Conservation (phyloP, 257 asterid genomes). For the Capsicum chinense region DNA sequence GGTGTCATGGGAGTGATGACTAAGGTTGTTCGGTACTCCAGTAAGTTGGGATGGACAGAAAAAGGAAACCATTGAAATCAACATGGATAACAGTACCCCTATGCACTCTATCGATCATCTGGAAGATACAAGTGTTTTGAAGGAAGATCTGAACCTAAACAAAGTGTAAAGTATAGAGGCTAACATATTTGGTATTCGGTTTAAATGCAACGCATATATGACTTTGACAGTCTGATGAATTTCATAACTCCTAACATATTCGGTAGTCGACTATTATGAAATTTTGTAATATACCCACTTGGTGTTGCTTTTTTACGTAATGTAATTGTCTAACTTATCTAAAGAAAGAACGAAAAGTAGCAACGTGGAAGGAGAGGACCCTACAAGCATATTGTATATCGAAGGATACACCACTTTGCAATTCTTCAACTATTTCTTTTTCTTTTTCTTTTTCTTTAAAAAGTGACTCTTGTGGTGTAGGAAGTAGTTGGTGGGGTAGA, state of each 20-base stretch:
- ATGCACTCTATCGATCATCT: slow-evolving; percentile 15
- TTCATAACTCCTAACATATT: neutral
- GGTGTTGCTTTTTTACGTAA: neutral
- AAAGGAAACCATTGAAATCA: slow-evolving; percentile 9
- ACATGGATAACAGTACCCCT: neutral
- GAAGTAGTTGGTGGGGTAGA: neutral
- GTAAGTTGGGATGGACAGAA: neutral
- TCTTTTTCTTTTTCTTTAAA: neutral
- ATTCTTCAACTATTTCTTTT: neutral
- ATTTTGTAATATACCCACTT: neutral
- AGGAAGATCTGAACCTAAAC: slow-evolving; percentile 8
- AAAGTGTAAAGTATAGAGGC: neutral
- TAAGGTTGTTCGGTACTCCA: neutral
- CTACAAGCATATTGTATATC: slow-evolving; percentile 4
- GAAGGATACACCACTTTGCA: neutral
- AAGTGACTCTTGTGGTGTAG: neutral
- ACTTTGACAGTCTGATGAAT: neutral
- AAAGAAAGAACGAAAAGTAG: slow-evolving; percentile 22
- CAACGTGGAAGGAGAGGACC: neutral
- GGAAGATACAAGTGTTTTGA: slow-evolving; percentile 12
- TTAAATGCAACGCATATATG: neutral
- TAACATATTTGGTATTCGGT: neutral
- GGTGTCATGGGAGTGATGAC: neutral
- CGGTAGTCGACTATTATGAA: neutral
- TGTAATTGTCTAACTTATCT: slow-evolving; percentile 3